Base-by-base conservation (phyloP, 768 basidiomycete genomes). In the Mycena chlorophos region DNA sequence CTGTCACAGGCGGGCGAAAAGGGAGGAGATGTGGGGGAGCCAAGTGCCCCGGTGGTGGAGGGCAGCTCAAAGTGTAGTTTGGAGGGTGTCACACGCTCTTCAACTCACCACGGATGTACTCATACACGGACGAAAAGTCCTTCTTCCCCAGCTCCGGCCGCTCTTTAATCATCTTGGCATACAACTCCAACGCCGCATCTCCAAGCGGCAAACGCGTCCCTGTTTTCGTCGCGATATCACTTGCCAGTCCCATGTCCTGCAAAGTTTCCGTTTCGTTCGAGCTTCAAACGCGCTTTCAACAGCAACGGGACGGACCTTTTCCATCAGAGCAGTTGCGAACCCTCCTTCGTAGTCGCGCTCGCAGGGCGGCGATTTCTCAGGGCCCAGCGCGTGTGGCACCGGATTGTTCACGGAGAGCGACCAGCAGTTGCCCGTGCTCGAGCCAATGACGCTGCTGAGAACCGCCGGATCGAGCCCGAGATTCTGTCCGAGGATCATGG, bases 381-480 rank as follows among this genome's bases (percentile, higher is more conserved):
- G 79, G 23, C 45, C 45, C 45, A 93, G 71, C 16, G 92, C 84
- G 19, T 78, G 78, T 5, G 87, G 91, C 22, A 91, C 91, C 4
- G 93, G 93, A 64, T 95, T 95, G 74, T 95, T 96, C 31, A 88
- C 85, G 0, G 86, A 85, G 23, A 87, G 86, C 16, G 91, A 79
- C 91, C 91, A 93, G 65, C 91, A 94, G 17, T 78, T 76, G 3
- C 91, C 92, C 2, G 89, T 91, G 57, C 87, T 88, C 66, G 80
- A 93, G 67, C 94, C 94, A 59, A 96, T 85, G 3, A 95, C 91
- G 4, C 84, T 78, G 3, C 93, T 88, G 20, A 96, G 79, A 27
- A 94, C 75, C 8, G 78, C 77, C 17, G 92, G 83, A 43, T 91
- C 80, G 53, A 96, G 72, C 2, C 93, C 94, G n/a, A 95, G 73